Percentiles rank a stretch among this genome's conserved stretches.
Evolutionary conservation across 2,329 filamentous ascomycete genomes (phyloP).

Genomic region (Penicillium sp.): DNA sequence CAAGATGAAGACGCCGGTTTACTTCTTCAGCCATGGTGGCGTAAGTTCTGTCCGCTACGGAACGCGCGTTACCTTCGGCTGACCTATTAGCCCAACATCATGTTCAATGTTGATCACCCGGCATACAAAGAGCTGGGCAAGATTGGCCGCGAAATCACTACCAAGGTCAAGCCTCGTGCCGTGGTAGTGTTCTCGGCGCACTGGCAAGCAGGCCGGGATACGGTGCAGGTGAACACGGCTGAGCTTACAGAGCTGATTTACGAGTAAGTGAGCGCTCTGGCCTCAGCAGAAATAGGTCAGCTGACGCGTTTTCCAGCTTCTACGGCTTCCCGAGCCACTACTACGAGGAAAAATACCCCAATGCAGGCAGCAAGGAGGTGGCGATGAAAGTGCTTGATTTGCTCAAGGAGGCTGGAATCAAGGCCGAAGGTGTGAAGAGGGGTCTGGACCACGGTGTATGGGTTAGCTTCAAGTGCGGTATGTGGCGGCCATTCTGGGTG

Average conservation of each 20-base stretch:
- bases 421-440: constrained; percentile 62
- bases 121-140: constrained; percentile 67
- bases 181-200: constrained; percentile 79
- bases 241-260: constrained; percentile 71
- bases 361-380: constrained; percentile 64
- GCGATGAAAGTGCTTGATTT: constrained; percentile 63
- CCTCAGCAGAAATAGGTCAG: no score
- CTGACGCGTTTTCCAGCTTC: constrained; percentile 52
- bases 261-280: constrained; percentile 54
- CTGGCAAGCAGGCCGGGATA: constrained; percentile 66
- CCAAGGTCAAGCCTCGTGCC: constrained; percentile 71
- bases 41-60: constrained; percentile 30
- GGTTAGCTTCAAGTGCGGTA: constrained; percentile 65
- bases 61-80: background rate
- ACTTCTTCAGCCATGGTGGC: constrained; percentile 58
- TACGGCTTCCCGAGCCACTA: constrained; percentile 73
- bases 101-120: constrained; percentile 71
- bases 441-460: constrained; percentile 79
- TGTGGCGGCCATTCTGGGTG: constrained; percentile 43
- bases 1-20: constrained; percentile 53
- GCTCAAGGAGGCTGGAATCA: constrained; percentile 63
- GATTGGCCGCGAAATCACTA: constrained; percentile 73
- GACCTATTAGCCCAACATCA: constrained; percentile 60
- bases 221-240: constrained; percentile 69
- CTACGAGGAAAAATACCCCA: constrained; percentile 70